These are phyloP conservation scores for Phaeosphaeriaceae sp. DNA, from an alignment of 2,329 filamentous ascomycete species.

Conservation along the genomic window DNA sequence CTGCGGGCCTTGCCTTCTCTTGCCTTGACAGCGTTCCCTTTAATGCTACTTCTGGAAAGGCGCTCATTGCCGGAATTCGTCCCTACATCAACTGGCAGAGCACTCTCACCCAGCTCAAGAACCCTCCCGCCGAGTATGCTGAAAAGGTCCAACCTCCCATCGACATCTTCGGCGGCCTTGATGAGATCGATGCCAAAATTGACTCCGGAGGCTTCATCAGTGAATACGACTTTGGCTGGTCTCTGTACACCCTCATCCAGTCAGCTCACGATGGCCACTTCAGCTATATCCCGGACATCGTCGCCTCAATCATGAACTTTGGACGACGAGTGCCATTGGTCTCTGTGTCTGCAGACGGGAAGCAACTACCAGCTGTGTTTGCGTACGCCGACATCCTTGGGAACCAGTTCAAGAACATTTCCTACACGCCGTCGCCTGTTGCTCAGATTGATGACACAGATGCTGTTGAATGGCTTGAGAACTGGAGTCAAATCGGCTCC, in stretches of 20 bases:
- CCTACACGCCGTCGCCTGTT: constrained; percentile 59
- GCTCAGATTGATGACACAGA: constrained; percentile 64
- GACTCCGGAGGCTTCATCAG: constrained; percentile 45
- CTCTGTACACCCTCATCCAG: constrained; percentile 61
- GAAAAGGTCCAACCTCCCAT: constrained; percentile 55
- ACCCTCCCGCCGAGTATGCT: constrained; percentile 55
- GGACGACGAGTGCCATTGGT: constrained; percentile 60
- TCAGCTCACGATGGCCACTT: constrained; percentile 72
- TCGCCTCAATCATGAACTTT: constrained; percentile 59
- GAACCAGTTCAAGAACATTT: constrained; percentile 51
- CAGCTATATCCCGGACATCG: constrained; percentile 60
- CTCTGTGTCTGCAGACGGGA: constrained; percentile 68
- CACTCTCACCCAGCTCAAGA: constrained; percentile 51
- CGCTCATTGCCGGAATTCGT: constrained; percentile 48
- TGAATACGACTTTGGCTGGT: constrained; percentile 57
- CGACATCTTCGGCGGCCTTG: constrained; percentile 51
- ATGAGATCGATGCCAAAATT: constrained; percentile 49
- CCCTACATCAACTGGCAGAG: constrained; percentile 58
- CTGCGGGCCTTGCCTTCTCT: constrained; percentile 54
- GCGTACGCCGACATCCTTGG: constrained; percentile 57
- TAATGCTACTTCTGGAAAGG: constrained; percentile 50
- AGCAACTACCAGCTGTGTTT: constrained; percentile 64
- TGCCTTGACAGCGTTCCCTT: constrained; percentile 55
- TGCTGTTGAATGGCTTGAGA: constrained; percentile 57
- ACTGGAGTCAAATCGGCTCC: constrained; percentile 55